phyloP scores from a whole-genome alignment of 2,329 filamentous ascomycete genomes.

The Fusarium sterilihyphosum region DNA sequence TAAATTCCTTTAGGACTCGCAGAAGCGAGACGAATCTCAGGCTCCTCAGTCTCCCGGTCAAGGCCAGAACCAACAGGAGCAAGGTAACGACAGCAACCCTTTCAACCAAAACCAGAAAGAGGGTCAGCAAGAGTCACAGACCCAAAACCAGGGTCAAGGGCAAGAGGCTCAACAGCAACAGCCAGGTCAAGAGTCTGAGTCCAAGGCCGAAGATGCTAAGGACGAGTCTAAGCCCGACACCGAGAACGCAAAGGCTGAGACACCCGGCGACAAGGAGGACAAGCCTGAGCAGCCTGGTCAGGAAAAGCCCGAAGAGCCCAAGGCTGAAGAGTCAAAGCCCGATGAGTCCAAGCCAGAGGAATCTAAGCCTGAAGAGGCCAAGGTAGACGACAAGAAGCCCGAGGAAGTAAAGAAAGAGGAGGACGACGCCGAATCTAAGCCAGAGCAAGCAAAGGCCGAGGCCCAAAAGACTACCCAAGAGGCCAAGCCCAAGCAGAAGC shows the following conservation, averaged over 20 bases:
- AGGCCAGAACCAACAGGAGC: slow-evolving; percentile 7
- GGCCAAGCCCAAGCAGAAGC: slow-evolving; percentile 24
- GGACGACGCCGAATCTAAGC: neutral
- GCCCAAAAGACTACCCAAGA: slow-evolving; percentile 6
- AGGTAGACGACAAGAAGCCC: slow-evolving; percentile 16
- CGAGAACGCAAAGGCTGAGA: slow-evolving; percentile 23
- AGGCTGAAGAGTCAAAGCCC: neutral
- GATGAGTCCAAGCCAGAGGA: slow-evolving; percentile 5
- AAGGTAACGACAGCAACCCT: slow-evolving; percentile 17
- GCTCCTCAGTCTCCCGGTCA: slow-evolving; percentile 19
- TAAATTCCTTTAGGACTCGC: slow-evolving; percentile 23
- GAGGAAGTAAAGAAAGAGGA: slow-evolving; percentile 22
- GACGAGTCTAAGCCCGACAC: slow-evolving; percentile 13
- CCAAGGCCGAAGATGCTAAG: slow-evolving; percentile 4
- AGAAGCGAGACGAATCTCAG: slow-evolving; percentile 29
- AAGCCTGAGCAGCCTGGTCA: slow-evolving; percentile 14
- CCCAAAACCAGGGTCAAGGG: slow-evolving; percentile 2
- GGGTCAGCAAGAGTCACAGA: neutral
- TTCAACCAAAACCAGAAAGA: slow-evolving; percentile 9
- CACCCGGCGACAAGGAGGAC: neutral
- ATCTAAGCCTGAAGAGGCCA: slow-evolving; percentile 2
- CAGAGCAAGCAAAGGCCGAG: slow-evolving; percentile 15
- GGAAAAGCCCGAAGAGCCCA: neutral
- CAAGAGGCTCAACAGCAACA: slow-evolving; percentile 17
- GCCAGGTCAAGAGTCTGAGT: slow-evolving; percentile 14